These are phyloP conservation scores for Zoysia pacifica DNA, from an alignment of 176 grass and related monocot species.

Conservation along the genomic window DNA sequence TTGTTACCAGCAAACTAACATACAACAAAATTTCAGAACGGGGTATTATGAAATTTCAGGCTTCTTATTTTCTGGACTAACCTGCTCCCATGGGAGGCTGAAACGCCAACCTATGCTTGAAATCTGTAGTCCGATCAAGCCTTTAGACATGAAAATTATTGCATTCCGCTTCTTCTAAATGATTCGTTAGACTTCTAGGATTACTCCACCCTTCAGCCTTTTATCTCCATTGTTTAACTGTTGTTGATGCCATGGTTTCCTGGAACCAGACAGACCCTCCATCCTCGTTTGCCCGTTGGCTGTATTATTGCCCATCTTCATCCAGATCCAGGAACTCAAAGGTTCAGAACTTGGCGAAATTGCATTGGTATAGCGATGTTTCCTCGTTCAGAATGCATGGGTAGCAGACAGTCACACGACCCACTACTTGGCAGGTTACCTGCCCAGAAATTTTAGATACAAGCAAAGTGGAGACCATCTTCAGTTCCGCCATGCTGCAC, in stretches of 20 bases:
- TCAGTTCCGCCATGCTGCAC: background rate
- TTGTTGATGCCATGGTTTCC: background rate
- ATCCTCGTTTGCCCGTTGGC: background rate
- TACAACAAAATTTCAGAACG: no score
- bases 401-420: background rate
- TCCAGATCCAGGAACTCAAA: background rate
- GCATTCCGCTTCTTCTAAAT: background rate
- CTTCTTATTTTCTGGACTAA: background rate
- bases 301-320: background rate
- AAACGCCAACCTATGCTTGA: background rate
- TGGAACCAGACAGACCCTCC: background rate
- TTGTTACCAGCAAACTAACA: no score
- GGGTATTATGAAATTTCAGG: background rate
- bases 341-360: background rate
- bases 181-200: background rate
- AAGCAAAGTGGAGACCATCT: background rate
- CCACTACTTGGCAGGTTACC: background rate
- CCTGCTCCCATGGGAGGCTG: background rate
- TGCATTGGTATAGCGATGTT: background rate
- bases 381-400: background rate
- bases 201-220: background rate
- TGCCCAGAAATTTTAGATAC: background rate
- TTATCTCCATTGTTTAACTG: background rate
- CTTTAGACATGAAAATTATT: background rate
- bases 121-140: background rate